Percentiles rank a stretch among this genome's conserved stretches.
Conservation (phyloP, 2,329 filamentous ascomycete genomes). For the Colletotrichum sidae region DNA sequence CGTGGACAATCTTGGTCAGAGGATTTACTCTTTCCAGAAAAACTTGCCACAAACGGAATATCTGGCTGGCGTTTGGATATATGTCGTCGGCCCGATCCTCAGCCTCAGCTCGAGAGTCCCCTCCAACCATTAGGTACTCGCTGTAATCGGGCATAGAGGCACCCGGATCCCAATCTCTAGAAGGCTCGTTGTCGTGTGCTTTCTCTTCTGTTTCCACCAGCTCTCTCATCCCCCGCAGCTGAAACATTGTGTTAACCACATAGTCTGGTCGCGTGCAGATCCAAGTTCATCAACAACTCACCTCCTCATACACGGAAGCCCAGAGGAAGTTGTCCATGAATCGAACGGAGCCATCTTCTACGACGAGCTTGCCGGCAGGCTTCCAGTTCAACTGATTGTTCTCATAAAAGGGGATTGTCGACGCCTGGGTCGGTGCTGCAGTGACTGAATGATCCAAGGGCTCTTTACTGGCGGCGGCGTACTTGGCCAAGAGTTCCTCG, state of each 20-base stretch:
- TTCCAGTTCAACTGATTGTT: slow-evolving; percentile 50
- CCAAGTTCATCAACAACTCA: slow-evolving; percentile 44
- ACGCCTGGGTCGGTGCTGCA: slow-evolving; percentile 5
- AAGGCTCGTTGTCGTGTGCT: background rate
- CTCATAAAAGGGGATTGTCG: slow-evolving; percentile 16
- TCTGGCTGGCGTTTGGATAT: slow-evolving; percentile 20
- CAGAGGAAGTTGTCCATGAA: slow-evolving; percentile 69
- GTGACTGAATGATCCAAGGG: slow-evolving; percentile 7
- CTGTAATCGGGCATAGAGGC: slow-evolving; percentile 33
- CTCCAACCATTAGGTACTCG: slow-evolving; percentile 23
- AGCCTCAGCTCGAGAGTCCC: background rate
- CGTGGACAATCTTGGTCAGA: slow-evolving; percentile 76
- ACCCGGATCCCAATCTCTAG: slow-evolving; percentile 21
- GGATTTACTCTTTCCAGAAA: slow-evolving; percentile 82
- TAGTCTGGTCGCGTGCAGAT: background rate
- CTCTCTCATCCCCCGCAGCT: slow-evolving; percentile 26
- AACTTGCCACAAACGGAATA: slow-evolving; percentile 75
- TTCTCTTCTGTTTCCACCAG: slow-evolving; percentile 15
- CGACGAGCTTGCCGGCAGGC: slow-evolving; percentile 62
- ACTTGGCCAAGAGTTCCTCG: slow-evolving; percentile 68
- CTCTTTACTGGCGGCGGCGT: slow-evolving; percentile 51
- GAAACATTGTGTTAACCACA: background rate
- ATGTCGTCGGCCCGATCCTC: slow-evolving; percentile 11
- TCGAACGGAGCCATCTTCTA: slow-evolving; percentile 64
- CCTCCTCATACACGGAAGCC: slow-evolving; percentile 67